These are phyloP conservation scores for Fusarium sp. DNA, from an alignment of 2,329 filamentous ascomycete genomes.

Conservation along the genomic window DNA sequence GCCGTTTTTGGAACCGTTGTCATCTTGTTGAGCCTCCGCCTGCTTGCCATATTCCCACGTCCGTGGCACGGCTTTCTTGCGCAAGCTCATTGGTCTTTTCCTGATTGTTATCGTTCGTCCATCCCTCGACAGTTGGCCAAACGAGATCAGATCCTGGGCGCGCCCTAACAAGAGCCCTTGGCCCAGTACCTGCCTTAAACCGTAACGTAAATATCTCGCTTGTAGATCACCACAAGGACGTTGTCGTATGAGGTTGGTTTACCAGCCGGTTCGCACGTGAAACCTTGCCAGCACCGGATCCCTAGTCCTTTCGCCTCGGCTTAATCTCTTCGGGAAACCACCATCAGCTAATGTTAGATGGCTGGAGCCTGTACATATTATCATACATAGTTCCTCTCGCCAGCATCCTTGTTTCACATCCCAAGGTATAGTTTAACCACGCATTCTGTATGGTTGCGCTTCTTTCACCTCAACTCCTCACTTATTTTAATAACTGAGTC, in stretches of 20 bases:
- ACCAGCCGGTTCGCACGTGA: constrained; percentile 41
- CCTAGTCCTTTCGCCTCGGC: constrained; percentile 44
- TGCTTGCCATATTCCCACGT: constrained; percentile 17
- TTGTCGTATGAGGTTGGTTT: constrained; percentile 39
- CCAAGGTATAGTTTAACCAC: constrained; percentile 25
- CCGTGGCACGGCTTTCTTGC: constrained; percentile 19
- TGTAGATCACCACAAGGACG: constrained; percentile 25
- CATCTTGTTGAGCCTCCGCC: constrained; percentile 32
- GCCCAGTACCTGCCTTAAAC: constrained; percentile 42
- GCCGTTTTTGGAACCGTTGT: constrained; percentile 27
- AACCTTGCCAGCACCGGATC: constrained; percentile 40
- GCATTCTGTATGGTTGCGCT: constrained; percentile 16
- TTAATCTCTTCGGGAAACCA: constrained; percentile 40
- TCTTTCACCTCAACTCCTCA: constrained; percentile 23
- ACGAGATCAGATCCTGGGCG: constrained; percentile 15
- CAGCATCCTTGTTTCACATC: constrained; percentile 21
- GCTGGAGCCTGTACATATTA: constrained; percentile 6
- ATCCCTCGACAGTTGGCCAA: constrained; percentile 7
- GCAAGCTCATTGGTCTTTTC: constrained; percentile 23
- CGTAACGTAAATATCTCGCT: constrained; percentile 39
- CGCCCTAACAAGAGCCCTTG: constrained; percentile 27
- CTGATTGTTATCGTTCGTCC: constrained; percentile 12
- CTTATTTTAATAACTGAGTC: constrained; percentile 27
- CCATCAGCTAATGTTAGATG: constrained; percentile 33
- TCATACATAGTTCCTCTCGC: constrained; percentile 21